Base-by-base conservation (phyloP, 1,284 basidiomycete genomes). In the Pulveroboletus sp. region DNA sequence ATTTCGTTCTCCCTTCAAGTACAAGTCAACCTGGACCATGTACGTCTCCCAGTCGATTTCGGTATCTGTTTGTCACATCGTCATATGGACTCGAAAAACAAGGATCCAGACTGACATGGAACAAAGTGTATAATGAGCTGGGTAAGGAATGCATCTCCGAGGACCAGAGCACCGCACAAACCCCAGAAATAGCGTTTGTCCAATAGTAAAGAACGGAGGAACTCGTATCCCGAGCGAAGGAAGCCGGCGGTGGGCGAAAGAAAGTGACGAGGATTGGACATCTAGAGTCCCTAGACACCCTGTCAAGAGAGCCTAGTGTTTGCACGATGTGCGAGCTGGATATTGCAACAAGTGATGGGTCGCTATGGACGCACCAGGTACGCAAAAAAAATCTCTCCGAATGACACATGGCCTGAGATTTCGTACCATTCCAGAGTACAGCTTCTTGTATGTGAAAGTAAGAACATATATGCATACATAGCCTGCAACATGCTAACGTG, bases 11-110 rank as follows among this genome's bases (percentile, higher is more conserved):
- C 96, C 96, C 44, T 85, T 81, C 44, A 91, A 68, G 73, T 92
- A 96, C 47, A 91, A 72, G 52, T 88, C 81, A 2, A 92, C 83
- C 60, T 99, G 97, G 57, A 89, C 80, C 83, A 96, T 89, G 68
- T 97, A 97, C 0, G 95, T 96, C 69, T 86, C 82, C 84, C 91
- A 99, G 76, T 99, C 97, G 67, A 99, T 99, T 75, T 99, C 96
- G n/a, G 97, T 99, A 76, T 96, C 94, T 96, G 75, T 51, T 58
- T 54, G 44, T 56, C 45, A 42, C 38, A 63, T 48, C 49, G 69
- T 66, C 50, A 64, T 42, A 44, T 29, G 38, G 40, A 26, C 43
- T 46, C 18, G 57, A 47, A 52, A 50, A 35, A 29, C 52, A 51
- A 48, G 24, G 44, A 49, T 46, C 51, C 49, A 14, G 44, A 77